Evolutionary conservation across 2,329 filamentous ascomycete genomes (phyloP).

Genomic region (Amauroascus verrucosus): DNA sequence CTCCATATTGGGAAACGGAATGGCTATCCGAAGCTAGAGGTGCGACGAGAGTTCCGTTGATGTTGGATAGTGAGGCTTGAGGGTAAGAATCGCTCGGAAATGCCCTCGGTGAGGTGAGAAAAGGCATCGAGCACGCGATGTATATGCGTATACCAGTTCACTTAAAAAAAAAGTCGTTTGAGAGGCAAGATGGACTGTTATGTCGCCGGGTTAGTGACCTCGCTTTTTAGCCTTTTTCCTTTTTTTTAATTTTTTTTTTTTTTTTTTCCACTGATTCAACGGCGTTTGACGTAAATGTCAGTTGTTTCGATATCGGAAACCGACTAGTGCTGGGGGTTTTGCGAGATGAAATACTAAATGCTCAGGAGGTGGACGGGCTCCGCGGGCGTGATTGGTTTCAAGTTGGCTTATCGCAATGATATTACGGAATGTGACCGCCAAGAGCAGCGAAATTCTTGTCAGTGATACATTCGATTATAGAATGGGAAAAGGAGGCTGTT

Average conservation of each 20-base stretch:
- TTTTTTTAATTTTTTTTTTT: no score
- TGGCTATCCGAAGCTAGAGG: background rate
- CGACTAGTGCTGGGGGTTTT: background rate
- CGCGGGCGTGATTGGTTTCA: background rate
- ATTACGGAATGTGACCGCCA: background rate
- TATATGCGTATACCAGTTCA: background rate
- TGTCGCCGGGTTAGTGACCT: background rate
- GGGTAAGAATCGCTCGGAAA: slow-evolving; percentile 8
- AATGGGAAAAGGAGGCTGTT: background rate
- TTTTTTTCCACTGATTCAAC: no score
- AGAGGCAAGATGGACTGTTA: background rate
- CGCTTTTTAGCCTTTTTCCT: background rate
- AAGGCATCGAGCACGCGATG: slow-evolving; percentile 6
- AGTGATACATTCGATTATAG: background rate
- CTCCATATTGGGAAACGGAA: background rate
- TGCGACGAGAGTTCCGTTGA: slow-evolving; percentile 5
- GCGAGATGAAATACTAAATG: background rate
- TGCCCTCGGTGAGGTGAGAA: slow-evolving; percentile 11
- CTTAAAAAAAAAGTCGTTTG: background rate
- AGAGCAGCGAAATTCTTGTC: background rate
- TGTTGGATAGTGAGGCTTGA: background rate
- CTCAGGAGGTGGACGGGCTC: background rate
- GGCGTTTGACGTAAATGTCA: no score
- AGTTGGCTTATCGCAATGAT: background rate
- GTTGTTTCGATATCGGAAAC: background rate